A percentile compares a stretch with the other conserved stretches of the same genome.
Evolutionary conservation across 208 protist genomes (phyloP).

Genomic region (Crithidia bombi): DNA sequence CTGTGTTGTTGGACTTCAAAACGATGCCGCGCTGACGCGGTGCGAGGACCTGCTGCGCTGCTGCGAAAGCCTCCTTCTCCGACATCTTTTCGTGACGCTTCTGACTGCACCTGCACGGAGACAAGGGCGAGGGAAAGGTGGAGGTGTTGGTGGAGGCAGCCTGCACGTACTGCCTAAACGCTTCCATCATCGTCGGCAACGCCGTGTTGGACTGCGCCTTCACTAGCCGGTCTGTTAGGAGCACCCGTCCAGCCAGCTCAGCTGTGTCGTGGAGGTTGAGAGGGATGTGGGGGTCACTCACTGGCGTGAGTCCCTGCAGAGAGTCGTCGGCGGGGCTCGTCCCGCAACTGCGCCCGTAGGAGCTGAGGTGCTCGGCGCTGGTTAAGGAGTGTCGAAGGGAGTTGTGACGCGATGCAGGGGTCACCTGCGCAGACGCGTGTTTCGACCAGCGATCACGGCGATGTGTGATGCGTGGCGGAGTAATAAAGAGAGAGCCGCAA

Average conservation of each 20-base stretch:
- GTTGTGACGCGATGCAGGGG: not conserved
- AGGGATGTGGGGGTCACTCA: not conserved
- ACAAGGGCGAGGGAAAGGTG: not conserved
- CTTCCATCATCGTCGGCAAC: constrained; percentile 22
- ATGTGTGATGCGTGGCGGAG: not conserved
- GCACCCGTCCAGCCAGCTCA: constrained; percentile 11
- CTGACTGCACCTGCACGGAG: not conserved
- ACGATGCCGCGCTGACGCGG: constrained; percentile 18
- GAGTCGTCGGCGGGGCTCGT: not conserved
- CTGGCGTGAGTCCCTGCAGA: not conserved
- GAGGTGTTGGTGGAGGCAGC: not conserved
- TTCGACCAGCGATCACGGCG: not conserved
- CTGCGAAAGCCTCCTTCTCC: not conserved
- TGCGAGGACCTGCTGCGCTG: not conserved
- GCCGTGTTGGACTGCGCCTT: constrained; percentile 16
- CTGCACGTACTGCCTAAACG: constrained; percentile 25
- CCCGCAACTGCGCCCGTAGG: not conserved
- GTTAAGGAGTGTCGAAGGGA: not conserved
- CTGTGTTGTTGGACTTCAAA: constrained; percentile 2
- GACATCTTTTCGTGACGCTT: not conserved
- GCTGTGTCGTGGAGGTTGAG: not conserved
- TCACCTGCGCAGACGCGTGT: not conserved
- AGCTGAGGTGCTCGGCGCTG: not conserved
- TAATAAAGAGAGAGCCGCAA: not conserved
- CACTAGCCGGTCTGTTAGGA: constrained; percentile 28